Evolutionary conservation across 768 basidiomycete genomes (phyloP).

Genomic region (Termitomyces sp.): DNA sequence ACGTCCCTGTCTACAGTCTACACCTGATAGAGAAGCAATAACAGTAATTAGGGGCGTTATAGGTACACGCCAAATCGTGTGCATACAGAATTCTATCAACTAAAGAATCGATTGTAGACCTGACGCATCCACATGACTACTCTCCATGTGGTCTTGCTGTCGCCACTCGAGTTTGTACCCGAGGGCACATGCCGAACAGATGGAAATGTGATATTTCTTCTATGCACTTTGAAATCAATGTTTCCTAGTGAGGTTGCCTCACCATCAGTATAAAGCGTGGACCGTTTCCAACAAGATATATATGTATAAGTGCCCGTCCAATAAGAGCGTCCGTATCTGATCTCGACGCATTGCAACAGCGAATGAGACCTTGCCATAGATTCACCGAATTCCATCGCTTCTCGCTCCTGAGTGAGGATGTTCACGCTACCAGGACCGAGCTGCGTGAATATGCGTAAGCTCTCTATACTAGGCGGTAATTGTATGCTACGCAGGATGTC

Average conservation of each 20-base stretch:
- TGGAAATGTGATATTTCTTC: conserved; percentile 25
- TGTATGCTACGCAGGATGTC: conserved; percentile 16
- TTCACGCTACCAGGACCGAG: conserved; percentile 22
- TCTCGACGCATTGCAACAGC: conserved; percentile 20
- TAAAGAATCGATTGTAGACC: neutral
- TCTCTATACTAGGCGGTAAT: conserved; percentile 19
- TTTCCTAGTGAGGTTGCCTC: conserved; percentile 20
- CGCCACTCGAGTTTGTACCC: neutral
- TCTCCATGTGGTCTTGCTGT: neutral
- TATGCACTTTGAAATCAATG: conserved; percentile 27
- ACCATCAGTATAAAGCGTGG: conserved; percentile 14
- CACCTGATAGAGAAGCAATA: too few species aligned
- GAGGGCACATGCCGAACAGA: conserved; percentile 2
- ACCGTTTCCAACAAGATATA: conserved; percentile 24
- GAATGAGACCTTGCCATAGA: conserved; percentile 19
- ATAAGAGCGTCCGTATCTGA: conserved; percentile 26
- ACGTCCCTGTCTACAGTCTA: too few species aligned
- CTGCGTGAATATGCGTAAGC: conserved; percentile 21
- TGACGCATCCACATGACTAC: neutral
- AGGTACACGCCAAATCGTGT: too few species aligned
- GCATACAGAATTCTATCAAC: neutral
- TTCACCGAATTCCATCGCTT: conserved; percentile 23
- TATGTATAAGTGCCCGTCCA: conserved; percentile 30
- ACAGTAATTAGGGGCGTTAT: too few species aligned
- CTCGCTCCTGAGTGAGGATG: conserved; percentile 20